Evolutionary conservation across 1,284 basidiomycete species (phyloP), one percentile per base, ranked within the genome.

Genomic region (Moesziomyces sp.): DNA sequence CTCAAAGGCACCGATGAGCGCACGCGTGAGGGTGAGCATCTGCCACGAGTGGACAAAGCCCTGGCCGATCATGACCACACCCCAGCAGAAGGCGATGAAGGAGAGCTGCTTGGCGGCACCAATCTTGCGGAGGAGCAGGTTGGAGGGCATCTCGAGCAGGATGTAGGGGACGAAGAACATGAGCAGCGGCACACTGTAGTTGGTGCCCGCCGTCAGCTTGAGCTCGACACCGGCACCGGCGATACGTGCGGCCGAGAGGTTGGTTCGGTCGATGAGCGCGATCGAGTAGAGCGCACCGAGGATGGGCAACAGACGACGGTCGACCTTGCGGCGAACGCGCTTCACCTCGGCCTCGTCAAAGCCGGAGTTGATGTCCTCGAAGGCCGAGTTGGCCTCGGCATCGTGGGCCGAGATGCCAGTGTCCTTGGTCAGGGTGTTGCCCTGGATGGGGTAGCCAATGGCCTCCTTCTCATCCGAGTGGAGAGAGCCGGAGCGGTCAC

Each of bases 101-200:
- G 78, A 69, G 10, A 85, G 74, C 74, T 85, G 84, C 48, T 71
- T 76, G 33, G 84, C 78, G 8, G 83, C 74, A 21, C 86, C 86
- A 46, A 86, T 74, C 58, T 84, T 84, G 30, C 84, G 66, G 23
- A 81, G 58, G 18, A 77, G 74, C 52, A 81, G 48, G 60, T 78
- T 75, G 54, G 70, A 74, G 3, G 73, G 71, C 58, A 81, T 61
- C 67, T 79, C 79, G 52, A 81, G 59, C 19, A 77, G 42, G 52
- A 80, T 80, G 75, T 84, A 85, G 5, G 83, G 80, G 7, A 73
- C 64, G 74, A 85, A 85, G 74, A 86, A 86, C 70, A 86, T 74
- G 63, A 86, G 83, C 67, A 85, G 67, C 40, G 68, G 66, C n/a
- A 74, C 52, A 35, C 49, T 61, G 69, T 80, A 80, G 59, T 74